Evolutionary conservation across 192 early-diverging fungal species (phyloP).

Genomic region (Podochytrium sp.): DNA sequence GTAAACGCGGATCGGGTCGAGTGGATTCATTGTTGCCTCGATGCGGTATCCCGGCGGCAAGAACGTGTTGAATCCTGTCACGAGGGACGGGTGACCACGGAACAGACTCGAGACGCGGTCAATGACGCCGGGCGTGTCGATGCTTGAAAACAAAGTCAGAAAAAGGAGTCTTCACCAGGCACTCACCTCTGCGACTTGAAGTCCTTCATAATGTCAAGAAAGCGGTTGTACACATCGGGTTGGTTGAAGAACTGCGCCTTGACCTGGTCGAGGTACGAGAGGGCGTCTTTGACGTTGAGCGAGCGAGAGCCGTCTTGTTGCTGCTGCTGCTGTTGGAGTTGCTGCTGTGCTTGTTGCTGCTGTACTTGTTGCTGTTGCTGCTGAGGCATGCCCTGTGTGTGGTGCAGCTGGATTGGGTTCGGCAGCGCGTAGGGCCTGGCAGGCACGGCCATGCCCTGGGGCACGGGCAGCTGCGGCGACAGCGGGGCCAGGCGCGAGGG

Average conservation of each 20-base stretch:
- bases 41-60: slow-evolving; percentile 97
- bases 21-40: slow-evolving; percentile 82
- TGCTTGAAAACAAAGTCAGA: slow-evolving; percentile 49
- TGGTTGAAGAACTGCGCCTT: slow-evolving; percentile 90
- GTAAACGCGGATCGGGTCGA: slow-evolving; percentile 83
- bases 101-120: slow-evolving; percentile 96
- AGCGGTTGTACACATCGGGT: slow-evolving; percentile 96
- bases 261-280: slow-evolving; percentile 96
- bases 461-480: slow-evolving; percentile 9
- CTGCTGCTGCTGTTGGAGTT: background rate
- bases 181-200: slow-evolving; percentile 93
- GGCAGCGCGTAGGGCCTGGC: background rate
- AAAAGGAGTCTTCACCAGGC: background rate
- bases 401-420: background rate
- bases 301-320: slow-evolving; percentile 30
- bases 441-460: background rate
- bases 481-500: background rate
- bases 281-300: slow-evolving; percentile 90
- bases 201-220: slow-evolving; percentile 99
- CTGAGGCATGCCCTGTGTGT: background rate
- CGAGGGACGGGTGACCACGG: slow-evolving; percentile 83
- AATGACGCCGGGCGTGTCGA: slow-evolving; percentile 98
- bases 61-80: slow-evolving; percentile 99
- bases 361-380: background rate
- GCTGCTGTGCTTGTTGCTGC: background rate